Conservation (phyloP, 2,329 filamentous ascomycete species). For the Cladosporium sp. region DNA sequence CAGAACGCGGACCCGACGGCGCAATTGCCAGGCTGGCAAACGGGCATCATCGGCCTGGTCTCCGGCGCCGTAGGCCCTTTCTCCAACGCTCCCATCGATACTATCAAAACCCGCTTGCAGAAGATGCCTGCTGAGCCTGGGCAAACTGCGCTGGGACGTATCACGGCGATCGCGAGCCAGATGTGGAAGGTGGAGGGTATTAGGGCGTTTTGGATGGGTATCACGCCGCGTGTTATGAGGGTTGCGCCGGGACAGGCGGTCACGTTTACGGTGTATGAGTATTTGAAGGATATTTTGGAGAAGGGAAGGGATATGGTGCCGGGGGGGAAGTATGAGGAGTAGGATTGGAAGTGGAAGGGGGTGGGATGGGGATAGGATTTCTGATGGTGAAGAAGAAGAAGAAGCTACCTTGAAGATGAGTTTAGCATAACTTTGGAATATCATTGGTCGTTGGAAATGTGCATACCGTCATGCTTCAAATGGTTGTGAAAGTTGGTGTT, state of each 20-base stretch:
- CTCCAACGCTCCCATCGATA: conserved; percentile 96
- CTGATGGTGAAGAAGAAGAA: no score
- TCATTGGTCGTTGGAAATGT: background rate
- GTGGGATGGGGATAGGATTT: background rate
- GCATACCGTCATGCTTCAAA: no score
- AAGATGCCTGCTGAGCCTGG: conserved; percentile 78
- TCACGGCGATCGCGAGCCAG: conserved; percentile 67
- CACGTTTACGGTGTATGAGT: conserved; percentile 63
- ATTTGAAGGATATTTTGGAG: conserved; percentile 52
- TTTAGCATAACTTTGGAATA: background rate
- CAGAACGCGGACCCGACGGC: conserved; percentile 69
- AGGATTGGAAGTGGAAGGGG: no score
- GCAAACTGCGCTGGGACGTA: conserved; percentile 76
- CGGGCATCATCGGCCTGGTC: conserved; percentile 84
- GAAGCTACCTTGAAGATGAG: background rate
- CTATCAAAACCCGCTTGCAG: conserved; percentile 96
- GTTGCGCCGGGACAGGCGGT: conserved; percentile 92
- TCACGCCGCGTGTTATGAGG: conserved; percentile 95
- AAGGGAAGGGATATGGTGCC: conserved; percentile 48
- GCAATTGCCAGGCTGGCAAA: conserved; percentile 83
- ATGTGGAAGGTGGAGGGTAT: conserved; percentile 81
- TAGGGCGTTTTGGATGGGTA: conserved; percentile 97
- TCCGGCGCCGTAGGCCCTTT: conserved; percentile 93
- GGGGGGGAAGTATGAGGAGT: conserved; percentile 53
- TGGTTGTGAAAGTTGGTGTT: background rate